These are phyloP conservation scores for Mycena alexandri DNA, from an alignment of 768 basidiomycete genomes.

Conservation along the genomic window DNA sequence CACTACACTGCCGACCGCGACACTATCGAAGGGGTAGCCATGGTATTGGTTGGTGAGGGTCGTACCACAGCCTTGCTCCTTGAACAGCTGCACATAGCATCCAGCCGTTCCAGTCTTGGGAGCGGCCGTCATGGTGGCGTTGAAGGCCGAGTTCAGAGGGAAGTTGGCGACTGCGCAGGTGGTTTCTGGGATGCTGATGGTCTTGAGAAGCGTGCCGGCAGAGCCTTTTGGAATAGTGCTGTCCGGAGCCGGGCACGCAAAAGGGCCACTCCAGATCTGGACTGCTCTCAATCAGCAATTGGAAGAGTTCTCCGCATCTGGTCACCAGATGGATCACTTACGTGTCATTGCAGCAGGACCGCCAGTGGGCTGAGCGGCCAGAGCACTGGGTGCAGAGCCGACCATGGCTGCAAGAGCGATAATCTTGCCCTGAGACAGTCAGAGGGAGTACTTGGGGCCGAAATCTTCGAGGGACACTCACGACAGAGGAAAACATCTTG, in stretches of 20 bases:
- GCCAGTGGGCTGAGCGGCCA: too few relatives aligned
- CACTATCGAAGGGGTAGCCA: slow-evolving; percentile 20
- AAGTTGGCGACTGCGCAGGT: too few relatives aligned
- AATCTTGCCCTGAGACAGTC: slow-evolving; percentile 12
- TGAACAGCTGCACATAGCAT: too few relatives aligned
- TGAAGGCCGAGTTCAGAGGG: too few relatives aligned
- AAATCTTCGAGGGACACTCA: slow-evolving; percentile 11
- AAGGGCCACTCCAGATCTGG: slow-evolving; percentile 20
- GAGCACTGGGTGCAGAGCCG: slow-evolving; percentile 7
- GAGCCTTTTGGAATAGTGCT: slow-evolving; percentile 12
- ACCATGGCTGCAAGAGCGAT: slow-evolving; percentile 14
- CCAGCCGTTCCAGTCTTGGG: too few relatives aligned
- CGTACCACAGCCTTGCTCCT: slow-evolving; percentile 9
- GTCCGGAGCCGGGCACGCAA: slow-evolving; percentile 16
- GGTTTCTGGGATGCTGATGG: too few relatives aligned
- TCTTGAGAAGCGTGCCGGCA: too few relatives aligned
- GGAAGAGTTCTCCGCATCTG: slow-evolving; percentile 13
- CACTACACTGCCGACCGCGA: too few relatives aligned
- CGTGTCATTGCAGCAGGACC: slow-evolving; percentile 16
- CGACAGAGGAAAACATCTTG: slow-evolving; percentile 17
- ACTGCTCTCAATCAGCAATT: slow-evolving; percentile 19
- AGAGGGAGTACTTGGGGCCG: slow-evolving; percentile 11
- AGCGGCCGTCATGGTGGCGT: too few relatives aligned
- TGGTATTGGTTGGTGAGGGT: slow-evolving; percentile 21
- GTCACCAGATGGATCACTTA: slow-evolving; percentile 16